Conservation (phyloP, 371 early-diverging fungal species). For the Polyrhizophydium stewartii region DNA sequence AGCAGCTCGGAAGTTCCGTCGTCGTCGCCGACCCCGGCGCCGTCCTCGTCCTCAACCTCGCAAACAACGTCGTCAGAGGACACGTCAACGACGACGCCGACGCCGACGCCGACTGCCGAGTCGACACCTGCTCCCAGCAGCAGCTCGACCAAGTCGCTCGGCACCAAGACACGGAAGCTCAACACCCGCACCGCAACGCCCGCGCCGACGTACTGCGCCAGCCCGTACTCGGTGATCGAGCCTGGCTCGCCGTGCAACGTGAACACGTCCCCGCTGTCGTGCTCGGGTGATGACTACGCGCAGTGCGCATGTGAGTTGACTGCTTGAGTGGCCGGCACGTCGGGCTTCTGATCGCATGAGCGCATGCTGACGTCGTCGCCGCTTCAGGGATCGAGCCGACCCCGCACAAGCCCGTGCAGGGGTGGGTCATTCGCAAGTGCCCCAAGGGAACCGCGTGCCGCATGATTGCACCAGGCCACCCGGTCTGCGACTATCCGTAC, state of each 20-base stretch:
- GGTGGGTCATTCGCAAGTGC: conserved; percentile 4
- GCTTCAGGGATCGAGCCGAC: background rate
- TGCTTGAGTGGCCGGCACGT: no score
- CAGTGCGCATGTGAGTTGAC: conserved; percentile 4
- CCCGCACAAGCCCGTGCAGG: background rate
- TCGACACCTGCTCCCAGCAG: no score
- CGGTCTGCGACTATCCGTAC: background rate
- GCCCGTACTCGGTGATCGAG: conserved; percentile 1
- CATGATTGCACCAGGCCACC: background rate
- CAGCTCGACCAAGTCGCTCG: background rate
- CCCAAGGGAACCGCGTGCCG: background rate
- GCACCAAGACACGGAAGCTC: background rate
- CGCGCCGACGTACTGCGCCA: conserved; percentile 1
- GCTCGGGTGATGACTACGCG: conserved; percentile 6
- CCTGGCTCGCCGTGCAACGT: background rate
- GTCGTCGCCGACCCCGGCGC: no score
- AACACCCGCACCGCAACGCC: background rate
- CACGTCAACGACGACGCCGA: no score
- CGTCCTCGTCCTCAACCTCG: no score
- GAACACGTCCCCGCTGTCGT: background rate
- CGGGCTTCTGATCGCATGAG: no score
- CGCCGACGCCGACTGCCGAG: no score
- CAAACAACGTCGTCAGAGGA: no score
- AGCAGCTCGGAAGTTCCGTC: no score
- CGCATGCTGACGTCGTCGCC: no score